A percentile compares a stretch with the other conserved stretches of the same genome.
Evolutionary conservation across 2,329 filamentous ascomycete genomes (phyloP).

Genomic region (Piedraia hortae): DNA sequence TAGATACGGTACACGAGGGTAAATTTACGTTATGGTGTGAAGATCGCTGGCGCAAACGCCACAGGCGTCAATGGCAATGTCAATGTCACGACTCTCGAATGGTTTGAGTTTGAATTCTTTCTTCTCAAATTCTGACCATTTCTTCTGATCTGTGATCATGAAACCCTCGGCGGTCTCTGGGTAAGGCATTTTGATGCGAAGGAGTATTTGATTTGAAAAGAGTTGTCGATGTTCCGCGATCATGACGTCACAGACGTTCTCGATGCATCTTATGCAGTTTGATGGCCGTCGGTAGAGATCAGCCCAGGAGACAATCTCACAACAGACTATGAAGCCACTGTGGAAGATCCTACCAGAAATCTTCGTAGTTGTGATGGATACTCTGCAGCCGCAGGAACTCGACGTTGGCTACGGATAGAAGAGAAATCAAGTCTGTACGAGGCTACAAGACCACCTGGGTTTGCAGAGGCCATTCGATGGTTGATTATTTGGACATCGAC

Average conservation of each 20-base stretch:
- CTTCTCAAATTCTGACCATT: conserved; percentile 21
- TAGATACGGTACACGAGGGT: not conserved
- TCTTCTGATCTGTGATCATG: conserved; percentile 27
- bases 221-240: no score
- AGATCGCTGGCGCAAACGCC: conserved; percentile 28
- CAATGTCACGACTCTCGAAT: conserved; percentile 65
- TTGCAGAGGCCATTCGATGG: no score
- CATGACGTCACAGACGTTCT: not conserved
- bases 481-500: no score
- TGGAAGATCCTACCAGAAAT: no score
- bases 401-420: no score
- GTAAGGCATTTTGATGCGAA: conserved; percentile 21
- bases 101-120: conserved; percentile 51
- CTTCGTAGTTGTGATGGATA: no score
- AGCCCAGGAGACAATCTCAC: not conserved
- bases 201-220: no score
- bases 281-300: not conserved
- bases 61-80: conserved; percentile 63
- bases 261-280: not conserved
- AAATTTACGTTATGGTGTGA: conserved; percentile 14
- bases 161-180: conserved; percentile 24
- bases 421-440: no score
- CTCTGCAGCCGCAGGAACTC: no score
- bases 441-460: no score
- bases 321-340: conserved; percentile 1